phyloP scores from a whole-genome alignment of 192 early-diverging fungal genomes.

The Backusella psychrophila region DNA sequence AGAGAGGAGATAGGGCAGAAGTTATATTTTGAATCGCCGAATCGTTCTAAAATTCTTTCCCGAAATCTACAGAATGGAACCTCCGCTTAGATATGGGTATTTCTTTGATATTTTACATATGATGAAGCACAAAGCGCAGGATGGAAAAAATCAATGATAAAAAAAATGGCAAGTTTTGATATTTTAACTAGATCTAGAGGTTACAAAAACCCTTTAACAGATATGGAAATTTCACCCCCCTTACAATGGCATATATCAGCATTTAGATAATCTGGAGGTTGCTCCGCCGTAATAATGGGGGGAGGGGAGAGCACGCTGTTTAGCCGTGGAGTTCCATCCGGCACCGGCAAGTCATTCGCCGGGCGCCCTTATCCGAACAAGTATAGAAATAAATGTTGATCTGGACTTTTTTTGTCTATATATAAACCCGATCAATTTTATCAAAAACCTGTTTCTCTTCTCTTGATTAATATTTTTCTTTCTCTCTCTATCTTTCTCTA shows the following conservation, averaged over 20 bases:
- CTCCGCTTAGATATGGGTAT: neutral
- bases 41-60: constrained; percentile 6
- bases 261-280: constrained; percentile 3
- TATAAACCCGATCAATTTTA: constrained; percentile 7
- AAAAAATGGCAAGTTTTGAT: neutral
- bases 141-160: neutral
- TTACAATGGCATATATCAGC: neutral
- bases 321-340: neutral
- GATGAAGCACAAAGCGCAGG: neutral
- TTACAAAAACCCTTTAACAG: neutral
- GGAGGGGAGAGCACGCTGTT: neutral
- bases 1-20: constrained; percentile 1
- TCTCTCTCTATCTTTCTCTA: neutral
- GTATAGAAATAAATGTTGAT: constrained; percentile 8
- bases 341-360: constrained; percentile 4
- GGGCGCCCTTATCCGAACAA: neutral
- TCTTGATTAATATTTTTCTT: neutral
- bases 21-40: constrained; percentile 8
- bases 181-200: neutral
- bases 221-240: neutral
- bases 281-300: constrained; percentile 6
- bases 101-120: neutral
- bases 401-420: constrained; percentile 6
- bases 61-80: constrained; percentile 9
- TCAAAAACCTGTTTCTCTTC: neutral